Evolutionary conservation across 176 grass and related monocot genomes (phyloP).

Genomic region (Ananas comosus): DNA sequence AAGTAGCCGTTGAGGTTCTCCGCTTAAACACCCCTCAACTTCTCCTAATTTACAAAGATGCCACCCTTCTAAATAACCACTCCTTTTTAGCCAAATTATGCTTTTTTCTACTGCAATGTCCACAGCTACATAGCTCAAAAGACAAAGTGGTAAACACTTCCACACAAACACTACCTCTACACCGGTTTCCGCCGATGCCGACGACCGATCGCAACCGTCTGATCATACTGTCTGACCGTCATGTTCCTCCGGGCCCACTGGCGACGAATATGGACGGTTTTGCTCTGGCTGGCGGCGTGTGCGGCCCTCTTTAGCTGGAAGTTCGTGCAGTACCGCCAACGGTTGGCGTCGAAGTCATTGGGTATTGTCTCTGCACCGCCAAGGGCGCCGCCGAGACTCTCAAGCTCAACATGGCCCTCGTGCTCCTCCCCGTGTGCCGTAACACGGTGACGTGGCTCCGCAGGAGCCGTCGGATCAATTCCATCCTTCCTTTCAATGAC

Average conservation of each 20-base stretch:
- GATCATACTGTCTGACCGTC: not conserved
- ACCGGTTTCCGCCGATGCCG: not conserved
- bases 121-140: too few relatives aligned
- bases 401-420: constrained; percentile 67
- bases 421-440: constrained; percentile 49
- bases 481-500: constrained; percentile 47
- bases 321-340: constrained; percentile 45
- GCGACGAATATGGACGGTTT: constrained; percentile 36
- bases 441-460: constrained; percentile 60
- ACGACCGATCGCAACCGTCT: not conserved
- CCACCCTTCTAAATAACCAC: not conserved
- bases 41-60: not conserved
- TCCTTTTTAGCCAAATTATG: not conserved
- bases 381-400: constrained; percentile 57
- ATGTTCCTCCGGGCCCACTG: constrained; percentile 43
- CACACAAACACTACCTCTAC: not conserved
- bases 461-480: constrained; percentile 29
- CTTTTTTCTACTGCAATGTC: not conserved
- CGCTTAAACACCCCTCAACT: too few relatives aligned
- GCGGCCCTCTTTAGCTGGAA: constrained; percentile 55
- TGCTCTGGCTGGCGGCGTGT: constrained; percentile 45
- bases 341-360: constrained; percentile 50
- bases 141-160: not conserved
- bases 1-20: constrained; percentile 26
- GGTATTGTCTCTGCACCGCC: constrained; percentile 52